A percentile compares a stretch with the other conserved stretches of the same genome.
These are phyloP conservation scores for Angomonas deanei DNA, from an alignment of 208 protist genomes.

Conservation along the genomic window DNA sequence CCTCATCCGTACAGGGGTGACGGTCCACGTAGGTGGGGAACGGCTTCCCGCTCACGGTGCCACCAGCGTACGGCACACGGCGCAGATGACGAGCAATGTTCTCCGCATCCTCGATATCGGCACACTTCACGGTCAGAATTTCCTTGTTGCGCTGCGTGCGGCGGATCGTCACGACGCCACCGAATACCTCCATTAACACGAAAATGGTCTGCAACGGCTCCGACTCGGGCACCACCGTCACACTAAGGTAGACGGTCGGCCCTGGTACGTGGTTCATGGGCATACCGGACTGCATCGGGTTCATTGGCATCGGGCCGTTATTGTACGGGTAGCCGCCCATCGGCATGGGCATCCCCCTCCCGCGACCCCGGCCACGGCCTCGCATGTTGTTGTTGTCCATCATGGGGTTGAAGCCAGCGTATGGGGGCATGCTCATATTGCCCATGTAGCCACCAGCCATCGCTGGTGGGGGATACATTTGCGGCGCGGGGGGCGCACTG, in stretches of 20 bases:
- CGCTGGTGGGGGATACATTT: not conserved
- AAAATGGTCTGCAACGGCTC: conserved; percentile 83
- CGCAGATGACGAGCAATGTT: conserved; percentile 63
- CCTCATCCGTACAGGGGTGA: conserved; percentile 81
- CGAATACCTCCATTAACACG: conserved; percentile 79
- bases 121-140: conserved; percentile 85
- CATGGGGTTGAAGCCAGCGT: conserved; percentile 18
- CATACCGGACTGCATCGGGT: conserved; percentile 17
- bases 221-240: conserved; percentile 63
- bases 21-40: conserved; percentile 85
- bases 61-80: conserved; percentile 70
- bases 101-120: conserved; percentile 70
- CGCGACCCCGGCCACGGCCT: conserved; percentile 18
- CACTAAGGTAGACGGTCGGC: conserved; percentile 71
- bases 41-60: conserved; percentile 76
- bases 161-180: conserved; percentile 78
- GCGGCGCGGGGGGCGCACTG: conserved; percentile 3
- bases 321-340: conserved; percentile 12
- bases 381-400: conserved; percentile 10
- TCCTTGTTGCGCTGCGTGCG: conserved; percentile 87
- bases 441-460: conserved; percentile 12
- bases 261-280: conserved; percentile 5
- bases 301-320: conserved; percentile 5
- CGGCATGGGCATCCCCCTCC: conserved; percentile 25
- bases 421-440: conserved; percentile 13